phyloP scores from a whole-genome alignment of 2,329 filamentous ascomycete species.

The Claviceps capensis region DNA sequence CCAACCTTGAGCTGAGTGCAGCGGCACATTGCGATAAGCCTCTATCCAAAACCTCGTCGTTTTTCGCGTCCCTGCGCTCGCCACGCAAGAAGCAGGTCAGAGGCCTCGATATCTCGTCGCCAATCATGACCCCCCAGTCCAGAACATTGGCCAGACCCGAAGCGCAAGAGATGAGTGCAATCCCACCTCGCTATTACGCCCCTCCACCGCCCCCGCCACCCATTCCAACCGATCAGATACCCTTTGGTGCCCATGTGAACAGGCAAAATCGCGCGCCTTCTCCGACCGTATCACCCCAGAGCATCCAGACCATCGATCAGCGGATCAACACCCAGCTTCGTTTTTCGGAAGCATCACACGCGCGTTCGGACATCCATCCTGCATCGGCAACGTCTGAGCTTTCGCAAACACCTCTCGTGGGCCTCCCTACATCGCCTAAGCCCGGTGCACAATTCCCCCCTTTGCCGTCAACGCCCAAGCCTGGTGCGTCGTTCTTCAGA shows the following conservation, averaged over 20 bases:
- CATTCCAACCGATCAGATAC: constrained; percentile 33
- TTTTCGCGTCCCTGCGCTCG: constrained; percentile 48
- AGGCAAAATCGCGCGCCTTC: constrained; percentile 14
- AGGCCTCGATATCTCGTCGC: constrained; percentile 47
- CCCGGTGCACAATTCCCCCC: constrained; percentile 20
- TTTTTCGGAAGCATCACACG: constrained; percentile 21
- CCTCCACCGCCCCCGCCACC: constrained; percentile 45
- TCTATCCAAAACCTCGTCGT: constrained; percentile 43
- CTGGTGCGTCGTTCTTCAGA: constrained; percentile 35
- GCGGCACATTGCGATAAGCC: constrained; percentile 31
- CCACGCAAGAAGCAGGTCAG: constrained; percentile 39
- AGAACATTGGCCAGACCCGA: constrained; percentile 42
- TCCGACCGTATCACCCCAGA: constrained; percentile 26
- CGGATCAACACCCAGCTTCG: constrained; percentile 31
- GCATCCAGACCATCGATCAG: constrained; percentile 39
- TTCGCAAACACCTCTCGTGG: constrained; percentile 36
- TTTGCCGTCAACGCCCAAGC: constrained; percentile 37
- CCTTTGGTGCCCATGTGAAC: constrained; percentile 16
- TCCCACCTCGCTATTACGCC: constrained; percentile 44
- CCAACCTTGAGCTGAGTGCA: constrained; percentile 32
- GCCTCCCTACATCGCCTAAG: constrained; percentile 32
- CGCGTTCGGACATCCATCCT: constrained; percentile 31
- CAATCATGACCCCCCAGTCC: constrained; percentile 51
- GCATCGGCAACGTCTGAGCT: constrained; percentile 38
- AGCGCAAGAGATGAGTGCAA: constrained; percentile 41